Base-by-base conservation (phyloP, 2,329 filamentous ascomycete genomes). In the Macrophomina pseudophaseolina region DNA sequence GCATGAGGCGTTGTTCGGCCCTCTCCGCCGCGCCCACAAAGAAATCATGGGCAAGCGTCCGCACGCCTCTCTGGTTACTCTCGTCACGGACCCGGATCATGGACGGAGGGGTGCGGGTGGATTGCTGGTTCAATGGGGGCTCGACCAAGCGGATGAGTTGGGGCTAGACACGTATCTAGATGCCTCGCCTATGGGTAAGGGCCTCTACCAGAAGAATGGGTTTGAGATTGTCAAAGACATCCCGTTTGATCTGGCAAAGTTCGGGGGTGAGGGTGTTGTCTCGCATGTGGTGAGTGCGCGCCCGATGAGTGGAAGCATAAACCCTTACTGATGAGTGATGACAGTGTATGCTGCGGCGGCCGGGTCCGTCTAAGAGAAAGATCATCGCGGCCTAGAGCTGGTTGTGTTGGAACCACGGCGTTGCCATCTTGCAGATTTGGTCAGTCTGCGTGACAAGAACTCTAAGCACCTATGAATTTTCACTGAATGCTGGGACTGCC, bases 151-250 rank as follows among this genome's bases (percentile, higher is more conserved):
- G 18, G 76, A 79, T 62, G 70, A 74, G 64, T 69, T 59, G 8
- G 73, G 73, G 2, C 70, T 77, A 9, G 73, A 76, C 40, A 68
- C 69, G 0, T 79, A 75, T 70, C 54, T 79, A 18, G 75, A 78
- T 65, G 74, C 76, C 14, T 76, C 71, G 64, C 69, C 68, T 3
- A 75, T 77, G 71, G 76, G 75, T 2, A 71, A 68, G 59, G 73
- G 73, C 3, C 68, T 79, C 68, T 79, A 79, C 70, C 70, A 71
- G 58, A 69, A 71, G 33, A 72, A 70, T 70, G 76, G 75, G 0
- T 79, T 77, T 52, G 68, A 71, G 64, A 44, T 58, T n/a, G 70
- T 74, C 1, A 72, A 68, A 62, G 68, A 70, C 18, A 67, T 76
- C 18, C 66, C 66, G n/a, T 40, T 79, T 54, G 75, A 79, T 68